Evolutionary conservation across 805 yeast species (phyloP).

Genomic region (Yarrowia sp.): DNA sequence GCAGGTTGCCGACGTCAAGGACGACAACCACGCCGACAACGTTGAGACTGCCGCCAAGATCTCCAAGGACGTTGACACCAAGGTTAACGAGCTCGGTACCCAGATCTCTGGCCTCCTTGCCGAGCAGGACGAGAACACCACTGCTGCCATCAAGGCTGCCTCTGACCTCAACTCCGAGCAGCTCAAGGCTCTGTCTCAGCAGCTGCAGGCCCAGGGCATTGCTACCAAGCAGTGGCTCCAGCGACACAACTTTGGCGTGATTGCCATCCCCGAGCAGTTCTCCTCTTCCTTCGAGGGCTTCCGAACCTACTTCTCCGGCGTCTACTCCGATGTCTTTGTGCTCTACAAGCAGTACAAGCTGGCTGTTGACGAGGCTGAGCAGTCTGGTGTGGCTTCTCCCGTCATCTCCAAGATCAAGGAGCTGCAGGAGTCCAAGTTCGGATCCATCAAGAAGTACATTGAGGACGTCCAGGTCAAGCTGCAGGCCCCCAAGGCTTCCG

Average conservation of each 20-base stretch:
- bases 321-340: background rate
- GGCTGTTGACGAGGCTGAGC: background rate
- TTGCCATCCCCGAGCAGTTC: background rate
- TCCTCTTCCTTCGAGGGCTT: background rate
- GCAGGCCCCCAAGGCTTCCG: background rate
- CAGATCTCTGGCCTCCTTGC: background rate
- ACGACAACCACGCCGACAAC: slow-evolving; percentile 2
- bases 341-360: background rate
- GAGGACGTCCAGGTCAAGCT: background rate
- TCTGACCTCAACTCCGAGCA: slow-evolving; percentile 5
- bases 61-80: background rate
- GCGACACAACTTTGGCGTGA: background rate
- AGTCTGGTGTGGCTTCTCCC: background rate
- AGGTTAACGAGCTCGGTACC: background rate
- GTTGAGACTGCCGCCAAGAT: background rate
- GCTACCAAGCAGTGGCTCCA: slow-evolving; percentile 3
- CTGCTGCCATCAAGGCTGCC: slow-evolving; percentile 1
- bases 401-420: slow-evolving; percentile 5
- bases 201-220: background rate
- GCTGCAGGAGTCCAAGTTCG: background rate
- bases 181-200: background rate
- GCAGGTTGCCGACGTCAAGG: background rate
- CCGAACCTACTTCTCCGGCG: background rate
- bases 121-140: background rate
- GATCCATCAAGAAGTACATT: background rate